Evolutionary conservation across 2,329 filamentous ascomycete species (phyloP).

Genomic region (Xylaria sp.): DNA sequence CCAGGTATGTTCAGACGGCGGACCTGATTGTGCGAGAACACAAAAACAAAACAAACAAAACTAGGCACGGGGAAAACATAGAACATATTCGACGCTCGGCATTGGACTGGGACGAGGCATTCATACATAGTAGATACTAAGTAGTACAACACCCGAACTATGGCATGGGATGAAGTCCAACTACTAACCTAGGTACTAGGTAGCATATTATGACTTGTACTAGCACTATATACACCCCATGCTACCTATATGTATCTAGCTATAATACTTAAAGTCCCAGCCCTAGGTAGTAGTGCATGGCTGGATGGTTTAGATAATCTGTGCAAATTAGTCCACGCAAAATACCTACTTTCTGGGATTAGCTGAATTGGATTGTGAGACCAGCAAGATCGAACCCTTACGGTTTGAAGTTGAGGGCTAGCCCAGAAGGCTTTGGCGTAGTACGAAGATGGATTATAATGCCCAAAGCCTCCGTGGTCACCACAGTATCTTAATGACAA

Average conservation of each 20-base stretch:
- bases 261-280: not conserved
- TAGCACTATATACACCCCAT: not conserved
- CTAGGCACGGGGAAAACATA: conserved; percentile 6
- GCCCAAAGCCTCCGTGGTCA: conserved; percentile 31
- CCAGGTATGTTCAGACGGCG: conserved; percentile 15
- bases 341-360: conserved; percentile 1
- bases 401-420: conserved; percentile 19
- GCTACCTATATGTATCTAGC: not conserved
- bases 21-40: conserved; percentile 10
- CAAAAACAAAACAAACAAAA: conserved; percentile 3
- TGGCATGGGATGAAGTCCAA: conserved; percentile 5
- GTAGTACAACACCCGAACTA: too few species aligned
- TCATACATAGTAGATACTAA: not conserved
- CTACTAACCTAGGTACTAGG: not conserved
- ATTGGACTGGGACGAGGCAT: conserved; percentile 1
- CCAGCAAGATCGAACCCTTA: conserved; percentile 14
- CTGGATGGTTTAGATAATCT: not conserved
- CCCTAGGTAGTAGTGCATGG: not conserved
- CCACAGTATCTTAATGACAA: not conserved
- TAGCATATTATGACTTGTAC: not conserved
- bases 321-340: conserved; percentile 1
- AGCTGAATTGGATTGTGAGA: conserved; percentile 22
- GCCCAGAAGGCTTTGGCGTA: not conserved
- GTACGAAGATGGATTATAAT: not conserved
- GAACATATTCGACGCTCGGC: not conserved